Conservation (phyloP, 2,329 filamentous ascomycete genomes). For the Botrytis tulipae region DNA sequence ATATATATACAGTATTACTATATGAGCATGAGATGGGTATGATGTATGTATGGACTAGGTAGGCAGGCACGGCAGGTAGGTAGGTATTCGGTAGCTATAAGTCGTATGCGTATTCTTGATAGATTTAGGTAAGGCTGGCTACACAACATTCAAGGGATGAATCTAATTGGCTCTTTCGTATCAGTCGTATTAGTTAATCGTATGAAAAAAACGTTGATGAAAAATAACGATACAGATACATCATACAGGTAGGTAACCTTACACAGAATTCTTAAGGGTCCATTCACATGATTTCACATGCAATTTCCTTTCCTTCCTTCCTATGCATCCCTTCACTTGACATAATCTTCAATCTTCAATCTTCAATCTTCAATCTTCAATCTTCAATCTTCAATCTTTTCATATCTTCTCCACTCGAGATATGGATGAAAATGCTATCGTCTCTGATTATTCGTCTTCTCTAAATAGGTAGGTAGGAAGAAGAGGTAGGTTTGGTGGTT, state of each 20-base stretch:
- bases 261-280: not conserved
- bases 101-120: not conserved
- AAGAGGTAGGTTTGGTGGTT: too few relatives aligned
- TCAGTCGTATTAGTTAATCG: not conserved
- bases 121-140: not conserved
- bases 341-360: not conserved
- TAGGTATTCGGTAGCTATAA: not conserved
- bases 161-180: not conserved
- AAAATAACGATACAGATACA: not conserved
- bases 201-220: not conserved
- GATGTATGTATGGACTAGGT: too few relatives aligned
- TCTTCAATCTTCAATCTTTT: not conserved
- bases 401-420: not conserved
- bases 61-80: too few relatives aligned
- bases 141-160: not conserved
- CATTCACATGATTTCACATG: not conserved
- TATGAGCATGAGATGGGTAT: too few relatives aligned
- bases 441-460: not conserved
- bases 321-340: not conserved
- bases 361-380: not conserved
- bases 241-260: too few relatives aligned
- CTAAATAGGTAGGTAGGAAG: not conserved
- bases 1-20: not conserved
- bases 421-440: not conserved
- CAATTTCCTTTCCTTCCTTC: not conserved